Evolutionary conservation across 1,284 basidiomycete genomes (phyloP), one percentile per base, ranked within the genome.

Genomic region (Phylloporus gajari): DNA sequence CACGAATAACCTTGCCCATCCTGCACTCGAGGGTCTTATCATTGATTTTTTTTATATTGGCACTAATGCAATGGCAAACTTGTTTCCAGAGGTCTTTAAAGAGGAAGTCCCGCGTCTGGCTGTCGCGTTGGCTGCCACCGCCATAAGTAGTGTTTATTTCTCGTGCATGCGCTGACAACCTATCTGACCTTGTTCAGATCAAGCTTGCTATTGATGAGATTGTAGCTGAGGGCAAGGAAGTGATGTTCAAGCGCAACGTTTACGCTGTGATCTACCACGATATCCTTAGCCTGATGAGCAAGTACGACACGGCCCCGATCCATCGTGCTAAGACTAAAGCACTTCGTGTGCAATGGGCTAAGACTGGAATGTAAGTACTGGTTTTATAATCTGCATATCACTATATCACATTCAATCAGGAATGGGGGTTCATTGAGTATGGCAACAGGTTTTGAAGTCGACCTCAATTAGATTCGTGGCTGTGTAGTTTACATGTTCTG

Each of bases 391-490:
- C 23, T 51, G 48, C 48, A 51, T 6, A 21, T 51, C 8, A 51
- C 48, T 51, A 51, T 17, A 51, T 51, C 21, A 6, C 25, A 51
- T 51, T 27, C 51, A n/a, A 44, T 44, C 38, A 69, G 68, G 44
- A 69, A 69, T 40, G 56, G 68, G 9, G 30, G 40, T 48, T 8
- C 4, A 7, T 11, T 8, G 12, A 44, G 12, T 25, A 58, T 62
- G 42, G 42, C 6, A 3, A 69, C 61, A 9, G 30, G 68, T 13
- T 69, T 69, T 38, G 62, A 69, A 25, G 56, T 69, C 8, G n/a
- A 65, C 35, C 68, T 69, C 19, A 53, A 69, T 69, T 69, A 65
- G 48, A 56, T 56, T 12, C n/a, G 15, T 56, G 7, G 17, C 25
- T 56, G 11, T 53, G 23, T 15, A 27, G 9, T 40, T 48, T 42